Evolutionary conservation across 768 basidiomycete genomes (phyloP).

Genomic region (Coprinellus micaceus): DNA sequence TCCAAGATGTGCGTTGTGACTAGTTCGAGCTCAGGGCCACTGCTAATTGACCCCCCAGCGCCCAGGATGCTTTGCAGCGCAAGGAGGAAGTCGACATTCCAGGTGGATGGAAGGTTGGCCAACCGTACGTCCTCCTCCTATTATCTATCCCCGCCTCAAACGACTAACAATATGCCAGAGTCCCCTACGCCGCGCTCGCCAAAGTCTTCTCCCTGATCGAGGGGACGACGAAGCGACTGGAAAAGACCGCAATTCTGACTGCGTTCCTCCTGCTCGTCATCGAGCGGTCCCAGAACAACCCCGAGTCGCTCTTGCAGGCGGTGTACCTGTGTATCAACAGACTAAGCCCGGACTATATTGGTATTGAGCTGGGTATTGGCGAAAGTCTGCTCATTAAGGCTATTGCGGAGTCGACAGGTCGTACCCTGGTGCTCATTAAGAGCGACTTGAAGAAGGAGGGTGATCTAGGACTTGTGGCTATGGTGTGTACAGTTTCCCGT

Average conservation of each 20-base stretch:
- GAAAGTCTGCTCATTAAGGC: slow-evolving; percentile 93
- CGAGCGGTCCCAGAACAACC: slow-evolving; percentile 70
- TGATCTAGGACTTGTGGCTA: slow-evolving; percentile 94
- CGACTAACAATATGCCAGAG: slow-evolving; percentile 40
- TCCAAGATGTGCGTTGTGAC: slow-evolving; percentile 57
- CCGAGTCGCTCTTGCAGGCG: slow-evolving; percentile 73
- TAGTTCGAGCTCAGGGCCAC: not conserved
- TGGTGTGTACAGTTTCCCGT: slow-evolving; percentile 46
- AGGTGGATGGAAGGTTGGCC: slow-evolving; percentile 80
- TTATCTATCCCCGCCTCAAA: not conserved
- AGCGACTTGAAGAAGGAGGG: slow-evolving; percentile 92
- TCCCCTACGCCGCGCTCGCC: slow-evolving; percentile 91
- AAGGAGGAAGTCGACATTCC: slow-evolving; percentile 69
- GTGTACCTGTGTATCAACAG: slow-evolving; percentile 97
- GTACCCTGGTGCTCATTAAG: slow-evolving; percentile 78
- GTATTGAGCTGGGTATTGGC: slow-evolving; percentile 93
- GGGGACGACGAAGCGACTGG: slow-evolving; percentile 90
- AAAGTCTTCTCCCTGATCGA: slow-evolving; percentile 88
- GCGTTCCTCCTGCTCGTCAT: slow-evolving; percentile 88
- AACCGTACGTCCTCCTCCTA: slow-evolving; percentile 57
- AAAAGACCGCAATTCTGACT: slow-evolving; percentile 87
- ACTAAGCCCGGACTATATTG: slow-evolving; percentile 90
- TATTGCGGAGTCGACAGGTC: slow-evolving; percentile 92
- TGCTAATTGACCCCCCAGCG: slow-evolving; percentile 37
- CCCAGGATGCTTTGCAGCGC: slow-evolving; percentile 61